phyloP scores from a whole-genome alignment of 208 protist species.

The Wallacemonas sp. region DNA sequence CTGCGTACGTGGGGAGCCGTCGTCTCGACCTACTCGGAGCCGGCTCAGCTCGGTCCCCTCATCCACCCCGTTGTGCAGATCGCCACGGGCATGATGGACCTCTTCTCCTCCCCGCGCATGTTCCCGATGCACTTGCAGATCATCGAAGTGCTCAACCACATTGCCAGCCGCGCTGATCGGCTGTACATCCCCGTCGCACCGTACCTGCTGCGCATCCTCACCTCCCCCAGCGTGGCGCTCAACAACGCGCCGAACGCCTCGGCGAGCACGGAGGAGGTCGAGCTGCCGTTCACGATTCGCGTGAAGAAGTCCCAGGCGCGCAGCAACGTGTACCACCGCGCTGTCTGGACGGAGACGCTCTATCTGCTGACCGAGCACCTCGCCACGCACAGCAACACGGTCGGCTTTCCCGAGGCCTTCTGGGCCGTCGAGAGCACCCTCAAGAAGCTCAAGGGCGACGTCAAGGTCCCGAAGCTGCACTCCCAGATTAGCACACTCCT shows the following conservation, averaged over 20 bases:
- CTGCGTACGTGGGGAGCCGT: slow-evolving; percentile 93
- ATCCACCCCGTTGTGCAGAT: slow-evolving; percentile 95
- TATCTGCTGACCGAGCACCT: slow-evolving; percentile 91
- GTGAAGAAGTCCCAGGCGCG: slow-evolving; percentile 88
- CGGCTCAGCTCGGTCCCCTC: slow-evolving; percentile 84
- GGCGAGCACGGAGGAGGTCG: slow-evolving; percentile 49
- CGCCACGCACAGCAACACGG: slow-evolving; percentile 77
- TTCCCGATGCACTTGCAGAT: slow-evolving; percentile 96
- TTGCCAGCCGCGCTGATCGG: slow-evolving; percentile 78
- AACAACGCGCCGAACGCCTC: slow-evolving; percentile 29
- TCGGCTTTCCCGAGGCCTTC: slow-evolving; percentile 94
- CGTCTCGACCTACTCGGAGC: slow-evolving; percentile 83
- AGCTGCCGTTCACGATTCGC: slow-evolving; percentile 89
- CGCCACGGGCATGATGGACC: slow-evolving; percentile 78
- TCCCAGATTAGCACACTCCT: slow-evolving; percentile 69
- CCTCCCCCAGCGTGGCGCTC: slow-evolving; percentile 82
- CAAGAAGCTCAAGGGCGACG: slow-evolving; percentile 78
- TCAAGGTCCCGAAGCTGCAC: slow-evolving; percentile 85
- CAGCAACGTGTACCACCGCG: slow-evolving; percentile 68
- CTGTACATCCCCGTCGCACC: slow-evolving; percentile 94
- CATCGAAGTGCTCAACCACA: slow-evolving; percentile 91
- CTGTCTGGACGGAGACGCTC: slow-evolving; percentile 77
- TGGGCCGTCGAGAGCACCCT: slow-evolving; percentile 86
- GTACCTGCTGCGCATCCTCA: slow-evolving; percentile 92
- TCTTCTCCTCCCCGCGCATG: slow-evolving; percentile 93